These are phyloP conservation scores for Metarhizium anisopliae DNA, from an alignment of 2,329 filamentous ascomycete species.

Conservation along the genomic window DNA sequence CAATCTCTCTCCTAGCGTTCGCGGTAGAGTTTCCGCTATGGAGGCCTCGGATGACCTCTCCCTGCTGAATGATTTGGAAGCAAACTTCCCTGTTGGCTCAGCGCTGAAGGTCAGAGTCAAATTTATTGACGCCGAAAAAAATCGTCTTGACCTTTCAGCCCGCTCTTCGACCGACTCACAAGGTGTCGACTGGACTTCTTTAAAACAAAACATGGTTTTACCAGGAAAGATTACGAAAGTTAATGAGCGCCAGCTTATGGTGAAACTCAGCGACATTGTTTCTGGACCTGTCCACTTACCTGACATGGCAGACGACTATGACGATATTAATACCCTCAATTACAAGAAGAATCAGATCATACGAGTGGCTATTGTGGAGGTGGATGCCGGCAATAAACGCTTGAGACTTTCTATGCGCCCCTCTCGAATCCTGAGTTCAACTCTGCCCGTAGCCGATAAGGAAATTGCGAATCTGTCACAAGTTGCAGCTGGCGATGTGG, in stretches of 20 bases:
- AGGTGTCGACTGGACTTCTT: constrained; percentile 55
- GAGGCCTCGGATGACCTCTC: constrained; percentile 85
- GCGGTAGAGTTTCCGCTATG: constrained; percentile 72
- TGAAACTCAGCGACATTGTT: constrained; percentile 74
- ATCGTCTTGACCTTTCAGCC: constrained; percentile 76
- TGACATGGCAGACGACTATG: constrained; percentile 81
- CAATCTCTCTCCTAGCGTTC: constrained; percentile 78
- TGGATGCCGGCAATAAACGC: constrained; percentile 79
- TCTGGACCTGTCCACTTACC: constrained; percentile 74
- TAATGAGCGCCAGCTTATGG: constrained; percentile 71
- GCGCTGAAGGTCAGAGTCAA: constrained; percentile 75
- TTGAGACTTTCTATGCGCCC: constrained; percentile 74
- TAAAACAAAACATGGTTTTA: constrained; percentile 73
- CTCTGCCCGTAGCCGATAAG: constrained; percentile 67
- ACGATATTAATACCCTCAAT: constrained; percentile 63
- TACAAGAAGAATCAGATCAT: constrained; percentile 80
- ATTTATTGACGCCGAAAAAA: constrained; percentile 61
- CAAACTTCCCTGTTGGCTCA: constrained; percentile 83
- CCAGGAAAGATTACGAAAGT: constrained; percentile 79
- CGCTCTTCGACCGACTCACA: constrained; percentile 43
- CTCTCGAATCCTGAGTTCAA: constrained; percentile 82
- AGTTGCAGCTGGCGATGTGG: constrained; percentile 65
- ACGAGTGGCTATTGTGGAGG: constrained; percentile 72
- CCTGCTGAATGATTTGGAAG: constrained; percentile 62
- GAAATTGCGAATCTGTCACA: constrained; percentile 67